Base-by-base conservation (phyloP, 208 protist species). In the Acanthamoeba rhysodes region DNA sequence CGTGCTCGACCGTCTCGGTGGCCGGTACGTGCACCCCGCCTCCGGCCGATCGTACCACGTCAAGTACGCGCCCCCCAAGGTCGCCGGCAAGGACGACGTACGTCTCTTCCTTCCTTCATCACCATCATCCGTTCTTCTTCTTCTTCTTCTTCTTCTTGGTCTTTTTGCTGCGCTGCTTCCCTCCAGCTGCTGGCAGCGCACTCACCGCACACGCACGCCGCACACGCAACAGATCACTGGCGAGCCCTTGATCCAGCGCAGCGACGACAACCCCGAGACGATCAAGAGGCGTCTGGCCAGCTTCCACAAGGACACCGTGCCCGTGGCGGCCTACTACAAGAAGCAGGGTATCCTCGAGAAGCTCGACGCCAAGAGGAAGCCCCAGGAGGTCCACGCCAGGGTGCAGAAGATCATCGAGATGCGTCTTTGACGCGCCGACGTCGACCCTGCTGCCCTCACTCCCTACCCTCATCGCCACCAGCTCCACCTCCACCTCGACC, bases 231-330 rank as follows among this genome's bases (percentile, higher is more conserved):
- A 97, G 96, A 72, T 97, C 82, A 98, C 97, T 27, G 97, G 96
- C 45, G 97, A 97, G 57, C 96, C 95, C 45, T 93, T 98, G 24
- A 95, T 97, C 29, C 96, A 97, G 53, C 88, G 97, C 80, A 72
- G 82, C 29, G 97, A 98, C 74, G 97, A 98, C 93, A 98, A 97
- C 64, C 96, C 50, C 29, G 96, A 95, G 22, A 95, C 96, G n/a
- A 88, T 98, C 27, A 96, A 93, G 64, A 97, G 96, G 76, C 94
- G 97, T 70, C 87, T 98, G 32, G 95, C 50, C 16, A 80, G 88
- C 37, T 98, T 97, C 95, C 97, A 98, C 82, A 50, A 95, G 72
- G 74, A 93, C 53, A 97, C 96, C 27, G 87, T 55, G 84, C 97
- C 97, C 41, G 92, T 98, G 53, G 57, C 96, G 20, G 66, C 34